Evolutionary conservation across 371 early-diverging fungal genomes (phyloP).

Genomic region (Umbelopsis sp.): DNA sequence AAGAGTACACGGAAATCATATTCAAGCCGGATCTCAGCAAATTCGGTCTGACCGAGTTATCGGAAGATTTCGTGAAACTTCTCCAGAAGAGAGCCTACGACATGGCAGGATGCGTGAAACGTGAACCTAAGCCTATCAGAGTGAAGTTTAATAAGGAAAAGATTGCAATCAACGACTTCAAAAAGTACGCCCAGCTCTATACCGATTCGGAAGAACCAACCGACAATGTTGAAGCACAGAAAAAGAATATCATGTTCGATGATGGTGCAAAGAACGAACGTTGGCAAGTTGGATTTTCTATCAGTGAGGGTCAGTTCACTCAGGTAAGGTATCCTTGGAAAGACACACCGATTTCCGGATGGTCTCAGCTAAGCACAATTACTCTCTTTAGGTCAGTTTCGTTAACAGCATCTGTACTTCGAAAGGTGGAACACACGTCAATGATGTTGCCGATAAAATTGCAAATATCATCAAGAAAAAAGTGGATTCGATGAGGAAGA

Average conservation of each 20-base stretch:
- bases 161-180: conserved; percentile 88
- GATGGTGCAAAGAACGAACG: conserved; percentile 62
- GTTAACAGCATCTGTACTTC: conserved; percentile 98
- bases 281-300: conserved; percentile 98
- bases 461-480: conserved; percentile 74
- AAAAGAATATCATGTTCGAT: conserved; percentile 43
- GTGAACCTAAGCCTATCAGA: conserved; percentile 64
- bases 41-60: conserved; percentile 90
- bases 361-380: not conserved
- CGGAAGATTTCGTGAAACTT: conserved; percentile 89
- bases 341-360: not conserved
- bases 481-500: conserved; percentile 75
- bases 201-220: conserved; percentile 40
- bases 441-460: conserved; percentile 90
- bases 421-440: conserved; percentile 98
- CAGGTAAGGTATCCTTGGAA: conserved; percentile 58
- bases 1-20: conserved; percentile 91
- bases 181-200: conserved; percentile 93
- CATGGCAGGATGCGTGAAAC: conserved; percentile 88
- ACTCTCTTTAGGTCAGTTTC: conserved; percentile 77
- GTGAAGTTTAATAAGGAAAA: conserved; percentile 92
- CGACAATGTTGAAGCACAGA: conserved; percentile 36
- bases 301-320: conserved; percentile 97
- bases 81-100: conserved; percentile 98
- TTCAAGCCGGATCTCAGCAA: conserved; percentile 97